These are phyloP conservation scores for Sugiyamaella boreocaroliniensis DNA, from an alignment of 805 yeast species.

Conservation along the genomic window DNA sequence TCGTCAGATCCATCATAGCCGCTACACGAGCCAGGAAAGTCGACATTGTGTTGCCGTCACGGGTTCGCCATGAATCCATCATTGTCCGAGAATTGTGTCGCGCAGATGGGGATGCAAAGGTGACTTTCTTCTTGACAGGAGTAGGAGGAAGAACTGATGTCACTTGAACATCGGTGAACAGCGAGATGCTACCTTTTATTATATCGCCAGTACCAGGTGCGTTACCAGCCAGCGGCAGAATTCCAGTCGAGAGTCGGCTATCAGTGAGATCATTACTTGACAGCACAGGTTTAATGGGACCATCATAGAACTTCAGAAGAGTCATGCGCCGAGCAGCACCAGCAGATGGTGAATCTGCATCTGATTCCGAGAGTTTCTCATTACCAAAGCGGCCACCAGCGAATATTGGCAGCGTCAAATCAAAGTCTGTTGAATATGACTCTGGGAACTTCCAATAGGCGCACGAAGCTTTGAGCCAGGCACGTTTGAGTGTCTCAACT, in stretches of 20 bases:
- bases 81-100: neutral
- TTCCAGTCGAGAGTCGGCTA: slow-evolving; percentile 9
- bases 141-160: slow-evolving; percentile 9
- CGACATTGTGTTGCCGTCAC: neutral
- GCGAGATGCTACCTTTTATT: slow-evolving; percentile 24
- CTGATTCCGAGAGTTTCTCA: slow-evolving; percentile 1
- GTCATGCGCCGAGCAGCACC: slow-evolving; percentile 11
- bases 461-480: slow-evolving; percentile 40
- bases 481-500: slow-evolving; percentile 41
- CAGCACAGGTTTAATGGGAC: slow-evolving; percentile 16
- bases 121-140: slow-evolving; percentile 7
- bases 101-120: neutral
- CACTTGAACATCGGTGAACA: slow-evolving; percentile 16
- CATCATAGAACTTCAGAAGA: slow-evolving; percentile 16
- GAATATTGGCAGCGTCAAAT: slow-evolving; percentile 19
- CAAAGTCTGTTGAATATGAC: slow-evolving; percentile 16
- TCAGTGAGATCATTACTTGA: slow-evolving; percentile 1
- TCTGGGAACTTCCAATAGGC: slow-evolving; percentile 29
- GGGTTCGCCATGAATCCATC: neutral
- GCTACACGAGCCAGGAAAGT: neutral
- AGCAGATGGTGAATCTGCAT: neutral
- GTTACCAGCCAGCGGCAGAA: neutral
- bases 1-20: slow-evolving; percentile 3
- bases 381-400: slow-evolving; percentile 31
- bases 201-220: slow-evolving; percentile 5